Conservation (phyloP, 2,329 filamentous ascomycete genomes). For the Blastomyces parvus region DNA sequence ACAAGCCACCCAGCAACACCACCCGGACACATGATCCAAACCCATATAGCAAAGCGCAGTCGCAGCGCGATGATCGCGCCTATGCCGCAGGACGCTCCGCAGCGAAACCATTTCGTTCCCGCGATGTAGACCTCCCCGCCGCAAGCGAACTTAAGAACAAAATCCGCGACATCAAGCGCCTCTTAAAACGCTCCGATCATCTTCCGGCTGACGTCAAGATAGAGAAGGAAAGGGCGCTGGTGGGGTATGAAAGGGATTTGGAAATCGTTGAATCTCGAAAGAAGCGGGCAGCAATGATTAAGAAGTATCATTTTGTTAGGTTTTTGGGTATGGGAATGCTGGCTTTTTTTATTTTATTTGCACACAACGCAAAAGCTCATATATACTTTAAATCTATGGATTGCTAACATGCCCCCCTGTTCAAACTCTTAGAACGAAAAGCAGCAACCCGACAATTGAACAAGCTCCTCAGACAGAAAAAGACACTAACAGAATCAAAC, state of each 20-base stretch:
- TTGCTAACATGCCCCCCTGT: neutral
- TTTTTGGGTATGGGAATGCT: conserved; percentile 55
- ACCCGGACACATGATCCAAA: conserved; percentile 3
- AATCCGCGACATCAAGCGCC: conserved; percentile 47
- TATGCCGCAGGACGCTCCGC: neutral
- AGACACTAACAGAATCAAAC: conserved; percentile 1
- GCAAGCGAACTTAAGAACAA: conserved; percentile 46
- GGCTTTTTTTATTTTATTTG: conserved; percentile 8
- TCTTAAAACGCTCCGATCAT: conserved; percentile 38
- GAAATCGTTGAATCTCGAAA: conserved; percentile 41
- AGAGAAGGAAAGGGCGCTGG: conserved; percentile 51
- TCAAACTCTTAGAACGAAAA: conserved; percentile 30
- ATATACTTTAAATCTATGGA: neutral
- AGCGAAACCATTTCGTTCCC: conserved; percentile 4
- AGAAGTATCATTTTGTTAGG: conserved; percentile 56
- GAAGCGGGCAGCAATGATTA: conserved; percentile 47
- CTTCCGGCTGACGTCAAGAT: conserved; percentile 48
- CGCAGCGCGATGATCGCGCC: conserved; percentile 4
- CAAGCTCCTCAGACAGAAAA: conserved; percentile 17
- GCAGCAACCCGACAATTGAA: conserved; percentile 34
- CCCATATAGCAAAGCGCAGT: conserved; percentile 1
- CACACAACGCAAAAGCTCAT: neutral
- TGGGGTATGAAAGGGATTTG: conserved; percentile 48
- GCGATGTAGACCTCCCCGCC: conserved; percentile 21
- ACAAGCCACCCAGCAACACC: conserved; percentile 5